Evolutionary conservation across 345 rosid genomes (phyloP).

Genomic region (Syzygium aqueum): DNA sequence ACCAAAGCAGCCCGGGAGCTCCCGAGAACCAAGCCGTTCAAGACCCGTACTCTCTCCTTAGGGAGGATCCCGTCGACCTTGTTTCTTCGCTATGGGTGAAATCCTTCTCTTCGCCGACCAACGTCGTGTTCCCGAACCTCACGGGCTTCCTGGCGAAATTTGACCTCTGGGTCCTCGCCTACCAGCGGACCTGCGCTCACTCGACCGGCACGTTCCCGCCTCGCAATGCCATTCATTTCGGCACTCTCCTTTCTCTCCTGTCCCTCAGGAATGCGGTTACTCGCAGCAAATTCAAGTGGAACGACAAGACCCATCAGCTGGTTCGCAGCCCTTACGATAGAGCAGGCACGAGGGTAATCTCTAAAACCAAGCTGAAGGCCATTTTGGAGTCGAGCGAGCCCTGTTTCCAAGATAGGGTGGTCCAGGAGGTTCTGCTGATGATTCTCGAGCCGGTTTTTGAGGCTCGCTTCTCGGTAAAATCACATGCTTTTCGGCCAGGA

Average conservation of each 20-base stretch:
- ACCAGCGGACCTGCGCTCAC: constrained; percentile 77
- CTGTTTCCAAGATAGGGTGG: constrained; percentile 84
- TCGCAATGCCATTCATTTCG: constrained; percentile 57
- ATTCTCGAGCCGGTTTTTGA: constrained; percentile 81
- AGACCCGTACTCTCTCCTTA: constrained; percentile 50
- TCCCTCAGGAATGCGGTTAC: constrained; percentile 62
- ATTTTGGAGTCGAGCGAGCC: constrained; percentile 41
- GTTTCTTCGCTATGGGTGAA: constrained; percentile 85
- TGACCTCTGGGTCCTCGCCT: constrained; percentile 90
- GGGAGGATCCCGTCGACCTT: constrained; percentile 76
- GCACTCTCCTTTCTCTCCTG: constrained; percentile 58
- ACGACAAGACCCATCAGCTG: constrained; percentile 52
- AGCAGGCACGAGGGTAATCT: constrained; percentile 23
- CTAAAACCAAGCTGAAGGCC: constrained; percentile 48
- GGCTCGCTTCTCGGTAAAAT: constrained; percentile 57
- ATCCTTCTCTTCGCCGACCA: constrained; percentile 61
- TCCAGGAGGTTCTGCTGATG: constrained; percentile 84
- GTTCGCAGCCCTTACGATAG: constrained; percentile 63
- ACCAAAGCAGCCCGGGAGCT: background rate
- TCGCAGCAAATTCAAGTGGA: constrained; percentile 60
- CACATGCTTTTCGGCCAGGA: constrained; percentile 84
- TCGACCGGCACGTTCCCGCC: constrained; percentile 88
- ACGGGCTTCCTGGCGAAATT: constrained; percentile 83
- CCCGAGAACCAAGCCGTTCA: constrained; percentile 13
- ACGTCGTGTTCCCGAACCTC: constrained; percentile 52